Conservation (phyloP, 2,329 filamentous ascomycete genomes). For the Colletotrichum costaricense region DNA sequence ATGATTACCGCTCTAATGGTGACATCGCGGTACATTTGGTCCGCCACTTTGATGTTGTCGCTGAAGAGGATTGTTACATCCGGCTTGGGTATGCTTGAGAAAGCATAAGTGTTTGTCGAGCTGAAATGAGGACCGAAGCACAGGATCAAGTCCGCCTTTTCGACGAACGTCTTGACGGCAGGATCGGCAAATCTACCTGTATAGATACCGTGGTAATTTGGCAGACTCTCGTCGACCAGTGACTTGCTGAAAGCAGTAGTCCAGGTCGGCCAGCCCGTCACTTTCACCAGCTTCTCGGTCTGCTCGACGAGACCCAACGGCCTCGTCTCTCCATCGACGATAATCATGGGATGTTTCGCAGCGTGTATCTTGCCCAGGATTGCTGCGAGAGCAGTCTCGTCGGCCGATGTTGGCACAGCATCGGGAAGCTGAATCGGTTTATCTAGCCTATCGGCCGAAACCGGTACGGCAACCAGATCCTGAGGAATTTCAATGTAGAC, state of each 20-base stretch:
- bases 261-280: conserved; percentile 22
- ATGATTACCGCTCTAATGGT: conserved; percentile 38
- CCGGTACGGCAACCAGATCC: conserved; percentile 57
- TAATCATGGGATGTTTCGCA: neutral
- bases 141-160: conserved; percentile 34
- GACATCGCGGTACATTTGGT: conserved; percentile 44
- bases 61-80: conserved; percentile 40
- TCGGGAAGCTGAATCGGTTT: conserved; percentile 38
- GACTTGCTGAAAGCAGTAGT: conserved; percentile 15
- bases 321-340: conserved; percentile 20
- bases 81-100: neutral
- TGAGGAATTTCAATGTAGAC: conserved; percentile 67
- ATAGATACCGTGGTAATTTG: conserved; percentile 14
- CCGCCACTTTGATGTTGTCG: conserved; percentile 37
- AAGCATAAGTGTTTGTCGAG: conserved; percentile 12
- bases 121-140: conserved; percentile 23
- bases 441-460: conserved; percentile 47
- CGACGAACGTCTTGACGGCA: neutral
- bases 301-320: conserved; percentile 4
- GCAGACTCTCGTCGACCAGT: conserved; percentile 11
- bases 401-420: conserved; percentile 22
- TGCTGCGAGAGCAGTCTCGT: conserved; percentile 44
- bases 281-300: neutral
- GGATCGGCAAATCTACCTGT: conserved; percentile 39
- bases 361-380: conserved; percentile 55